These are phyloP conservation scores for Chaetomiaceae sp. DNA, from an alignment of 2,329 filamentous ascomycete species.

Conservation along the genomic window DNA sequence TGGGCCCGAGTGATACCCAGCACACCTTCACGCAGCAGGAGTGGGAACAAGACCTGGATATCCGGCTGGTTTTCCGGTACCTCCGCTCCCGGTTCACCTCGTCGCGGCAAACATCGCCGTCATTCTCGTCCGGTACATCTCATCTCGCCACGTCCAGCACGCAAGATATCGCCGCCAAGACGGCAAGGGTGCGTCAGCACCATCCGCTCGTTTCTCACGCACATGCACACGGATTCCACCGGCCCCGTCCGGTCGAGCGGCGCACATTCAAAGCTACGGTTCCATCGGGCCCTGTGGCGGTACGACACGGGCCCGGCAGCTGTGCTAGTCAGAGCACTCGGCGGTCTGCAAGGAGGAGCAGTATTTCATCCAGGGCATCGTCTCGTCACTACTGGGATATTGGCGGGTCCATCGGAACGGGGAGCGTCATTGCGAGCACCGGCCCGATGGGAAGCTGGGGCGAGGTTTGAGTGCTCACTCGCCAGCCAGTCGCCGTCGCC, in stretches of 20 bases:
- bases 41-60: constrained; percentile 89
- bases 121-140: constrained; percentile 42
- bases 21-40: constrained; percentile 64
- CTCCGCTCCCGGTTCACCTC: constrained; percentile 70
- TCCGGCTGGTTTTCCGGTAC: constrained; percentile 88
- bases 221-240: constrained; percentile 20
- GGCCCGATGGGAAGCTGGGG: constrained; percentile 75
- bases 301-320: constrained; percentile 53
- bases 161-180: constrained; percentile 68
- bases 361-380: constrained; percentile 71
- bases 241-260: constrained; percentile 47
- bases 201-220: constrained; percentile 71
- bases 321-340: constrained; percentile 86
- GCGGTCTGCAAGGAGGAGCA: constrained; percentile 63
- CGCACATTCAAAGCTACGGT: constrained; percentile 53
- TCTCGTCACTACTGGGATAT: constrained; percentile 91
- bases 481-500: not conserved
- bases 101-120: constrained; percentile 41
- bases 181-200: constrained; percentile 79
- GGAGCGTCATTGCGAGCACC: constrained; percentile 62
- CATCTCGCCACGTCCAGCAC: constrained; percentile 48
- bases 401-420: constrained; percentile 73
- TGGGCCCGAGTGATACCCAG: constrained; percentile 9
- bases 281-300: constrained; percentile 45
- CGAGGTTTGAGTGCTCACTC: constrained; percentile 47